A percentile compares a stretch with the other conserved stretches of the same genome.
phyloP scores from a whole-genome alignment of 805 yeast genomes.

The Metschnikowia amazonensis region DNA sequence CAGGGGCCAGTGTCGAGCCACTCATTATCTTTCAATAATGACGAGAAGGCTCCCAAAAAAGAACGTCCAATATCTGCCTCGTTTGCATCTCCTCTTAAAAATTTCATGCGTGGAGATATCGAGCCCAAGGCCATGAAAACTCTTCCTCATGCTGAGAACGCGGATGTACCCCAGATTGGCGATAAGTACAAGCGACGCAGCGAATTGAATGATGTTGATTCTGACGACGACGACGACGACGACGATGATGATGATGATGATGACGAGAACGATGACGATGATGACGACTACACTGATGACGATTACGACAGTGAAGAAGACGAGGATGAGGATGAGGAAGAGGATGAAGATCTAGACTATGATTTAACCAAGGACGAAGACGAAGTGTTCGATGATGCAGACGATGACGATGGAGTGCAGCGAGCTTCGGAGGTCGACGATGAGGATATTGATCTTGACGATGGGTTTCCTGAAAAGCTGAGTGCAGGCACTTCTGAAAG shows the following conservation, averaged over 20 bases:
- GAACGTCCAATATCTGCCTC: slow-evolving; percentile 36
- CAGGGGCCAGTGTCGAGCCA: slow-evolving; percentile 13
- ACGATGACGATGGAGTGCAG: slow-evolving; percentile 3
- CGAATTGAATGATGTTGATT: slow-evolving; percentile 10
- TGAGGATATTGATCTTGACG: slow-evolving; percentile 7
- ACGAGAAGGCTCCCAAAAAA: slow-evolving; percentile 6
- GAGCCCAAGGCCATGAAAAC: slow-evolving; percentile 26
- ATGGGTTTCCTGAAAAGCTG: slow-evolving; percentile 8
- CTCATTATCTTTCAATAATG: background rate
- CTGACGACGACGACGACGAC: slow-evolving; percentile 15
- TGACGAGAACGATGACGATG: slow-evolving; percentile 9
- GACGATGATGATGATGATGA: slow-evolving; percentile 11
- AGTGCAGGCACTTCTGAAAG: slow-evolving; percentile 2
- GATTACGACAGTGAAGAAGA: slow-evolving; percentile 13
- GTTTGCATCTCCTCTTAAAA: slow-evolving; percentile 40
- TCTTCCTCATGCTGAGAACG: slow-evolving; percentile 23
- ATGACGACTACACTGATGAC: slow-evolving; percentile 10
- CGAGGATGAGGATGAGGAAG: slow-evolving; percentile 11
- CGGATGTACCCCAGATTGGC: background rate
- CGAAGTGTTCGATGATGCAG: slow-evolving; percentile 7
- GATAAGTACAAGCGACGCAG: slow-evolving; percentile 14
- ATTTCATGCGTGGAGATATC: slow-evolving; percentile 33
- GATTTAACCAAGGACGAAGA: slow-evolving; percentile 4
- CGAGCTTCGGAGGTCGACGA: slow-evolving; percentile 6
- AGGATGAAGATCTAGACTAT: slow-evolving; percentile 6